phyloP scores from a whole-genome alignment of 345 rosid species.

The Microthlaspi erraticum region DNA sequence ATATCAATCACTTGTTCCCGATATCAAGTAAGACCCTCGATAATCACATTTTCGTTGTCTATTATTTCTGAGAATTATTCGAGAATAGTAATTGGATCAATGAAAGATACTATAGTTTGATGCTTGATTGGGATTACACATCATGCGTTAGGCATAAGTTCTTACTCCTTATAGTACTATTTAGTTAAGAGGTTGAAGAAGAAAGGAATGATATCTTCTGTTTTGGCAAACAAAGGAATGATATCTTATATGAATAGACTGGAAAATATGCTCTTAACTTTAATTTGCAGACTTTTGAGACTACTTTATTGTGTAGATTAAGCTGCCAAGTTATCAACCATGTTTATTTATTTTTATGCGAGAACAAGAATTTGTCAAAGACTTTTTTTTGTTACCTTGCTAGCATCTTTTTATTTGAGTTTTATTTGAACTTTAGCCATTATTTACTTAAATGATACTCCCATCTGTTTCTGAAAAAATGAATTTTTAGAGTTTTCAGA shows the following conservation, averaged over 20 bases:
- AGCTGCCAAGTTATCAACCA: constrained; percentile 24
- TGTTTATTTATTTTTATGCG: constrained; percentile 23
- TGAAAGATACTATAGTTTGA: constrained; percentile 28
- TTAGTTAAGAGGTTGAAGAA: constrained; percentile 18
- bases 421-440: neutral
- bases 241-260: constrained; percentile 40
- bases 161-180: constrained; percentile 13
- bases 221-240: constrained; percentile 35
- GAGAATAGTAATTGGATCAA: constrained; percentile 21
- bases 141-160: constrained; percentile 22
- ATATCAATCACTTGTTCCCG: neutral
- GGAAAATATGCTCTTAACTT: constrained; percentile 30
- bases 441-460: no score
- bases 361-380: constrained; percentile 12
- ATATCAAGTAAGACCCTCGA: neutral
- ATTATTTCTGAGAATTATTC: neutral
- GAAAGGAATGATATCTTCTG: constrained; percentile 23
- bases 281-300: constrained; percentile 26
- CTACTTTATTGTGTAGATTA: constrained; percentile 8
- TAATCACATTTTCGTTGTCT: constrained; percentile 17
- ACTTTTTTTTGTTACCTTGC: neutral
- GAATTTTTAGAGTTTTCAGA: no score
- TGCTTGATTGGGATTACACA: constrained; percentile 32
- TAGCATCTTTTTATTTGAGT: constrained; percentile 6
- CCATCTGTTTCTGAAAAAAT: no score